A percentile compares a stretch with the other conserved stretches of the same genome.
Conservation (phyloP, 192 early-diverging fungal genomes). For the Kickxella alabastrina region DNA sequence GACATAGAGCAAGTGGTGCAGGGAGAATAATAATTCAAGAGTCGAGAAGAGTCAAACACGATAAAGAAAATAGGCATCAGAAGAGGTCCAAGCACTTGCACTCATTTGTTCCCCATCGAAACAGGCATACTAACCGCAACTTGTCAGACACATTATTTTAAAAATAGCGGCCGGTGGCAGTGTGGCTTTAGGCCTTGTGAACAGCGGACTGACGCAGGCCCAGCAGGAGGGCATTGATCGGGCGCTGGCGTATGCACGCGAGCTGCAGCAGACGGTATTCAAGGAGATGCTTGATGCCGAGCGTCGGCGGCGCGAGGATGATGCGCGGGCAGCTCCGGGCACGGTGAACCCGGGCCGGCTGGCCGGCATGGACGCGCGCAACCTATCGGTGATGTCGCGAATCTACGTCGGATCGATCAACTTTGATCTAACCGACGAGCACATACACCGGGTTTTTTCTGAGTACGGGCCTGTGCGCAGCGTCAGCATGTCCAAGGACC, state of each 20-base stretch:
- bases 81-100: too few relatives aligned
- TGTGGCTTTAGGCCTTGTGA: too few relatives aligned
- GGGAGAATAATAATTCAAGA: too few relatives aligned
- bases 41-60: too few relatives aligned
- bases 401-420: conserved; percentile 84
- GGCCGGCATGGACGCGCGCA: conserved; percentile 40
- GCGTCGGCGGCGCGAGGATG: conserved; percentile 19
- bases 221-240: conserved; percentile 32
- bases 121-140: too few relatives aligned
- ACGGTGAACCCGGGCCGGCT: conserved; percentile 40
- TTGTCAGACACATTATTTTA: too few relatives aligned
- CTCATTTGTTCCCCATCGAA: too few relatives aligned
- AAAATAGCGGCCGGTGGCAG: too few relatives aligned
- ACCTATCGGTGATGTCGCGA: conserved; percentile 50
- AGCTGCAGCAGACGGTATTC: conserved; percentile 50
- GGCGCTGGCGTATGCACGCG: conserved; percentile 42
- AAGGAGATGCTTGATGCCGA: conserved; percentile 32
- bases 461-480: conserved; percentile 75
- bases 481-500: conserved; percentile 78
- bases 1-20: too few relatives aligned
- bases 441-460: conserved; percentile 71
- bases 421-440: conserved; percentile 78
- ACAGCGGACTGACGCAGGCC: conserved; percentile 25
- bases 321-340: conserved; percentile 8
- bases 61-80: too few relatives aligned